Evolutionary conservation across 495 filamentous ascomycete species (phyloP).

Genomic region (Penicillium odoratum): DNA sequence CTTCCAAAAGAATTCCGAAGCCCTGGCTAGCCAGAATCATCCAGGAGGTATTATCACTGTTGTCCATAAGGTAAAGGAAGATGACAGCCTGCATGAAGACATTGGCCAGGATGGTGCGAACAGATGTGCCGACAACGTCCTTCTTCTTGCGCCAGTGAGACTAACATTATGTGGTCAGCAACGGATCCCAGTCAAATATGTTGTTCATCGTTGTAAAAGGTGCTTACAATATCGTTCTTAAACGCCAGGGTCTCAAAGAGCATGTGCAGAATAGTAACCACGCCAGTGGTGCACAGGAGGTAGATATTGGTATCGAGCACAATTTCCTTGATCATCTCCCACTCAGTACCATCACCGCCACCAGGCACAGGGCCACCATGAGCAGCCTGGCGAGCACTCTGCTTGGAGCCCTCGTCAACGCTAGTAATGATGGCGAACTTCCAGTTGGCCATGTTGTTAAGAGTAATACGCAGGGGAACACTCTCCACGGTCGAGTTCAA

Average conservation of each 20-base stretch:
- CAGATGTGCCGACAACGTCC: conserved; percentile 92
- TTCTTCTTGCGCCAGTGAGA: conserved; percentile 99
- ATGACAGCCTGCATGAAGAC: conserved; percentile 97
- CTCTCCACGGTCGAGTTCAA: conserved; percentile 87
- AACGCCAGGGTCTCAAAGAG: conserved; percentile 95
- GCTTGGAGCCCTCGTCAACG: conserved; percentile 84
- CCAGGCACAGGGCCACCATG: conserved; percentile 63
- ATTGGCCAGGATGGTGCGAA: conserved; percentile 94
- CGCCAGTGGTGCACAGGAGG: conserved; percentile 77
- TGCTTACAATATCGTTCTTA: conserved; percentile 83
- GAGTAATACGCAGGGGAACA: conserved; percentile 79
- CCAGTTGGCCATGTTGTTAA: conserved; percentile 84
- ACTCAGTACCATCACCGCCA: conserved; percentile 74
- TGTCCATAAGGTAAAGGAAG: conserved; percentile 97
- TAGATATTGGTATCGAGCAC: conserved; percentile 92
- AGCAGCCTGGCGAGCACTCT: conserved; percentile 69
- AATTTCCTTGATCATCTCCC: conserved; percentile 94
- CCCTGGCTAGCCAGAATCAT: conserved; percentile 96
- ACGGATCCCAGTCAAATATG: neutral
- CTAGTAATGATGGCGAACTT: conserved; percentile 83
- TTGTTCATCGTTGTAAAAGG: too few relatives aligned
- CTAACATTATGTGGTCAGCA: conserved; percentile 29
- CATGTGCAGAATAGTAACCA: conserved; percentile 89
- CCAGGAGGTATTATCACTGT: conserved; percentile 96
- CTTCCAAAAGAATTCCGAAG: conserved; percentile 88